A percentile compares a stretch with the other conserved stretches of the same genome.
Conservation (phyloP, 805 yeast species). For the Candida ponderosae region DNA sequence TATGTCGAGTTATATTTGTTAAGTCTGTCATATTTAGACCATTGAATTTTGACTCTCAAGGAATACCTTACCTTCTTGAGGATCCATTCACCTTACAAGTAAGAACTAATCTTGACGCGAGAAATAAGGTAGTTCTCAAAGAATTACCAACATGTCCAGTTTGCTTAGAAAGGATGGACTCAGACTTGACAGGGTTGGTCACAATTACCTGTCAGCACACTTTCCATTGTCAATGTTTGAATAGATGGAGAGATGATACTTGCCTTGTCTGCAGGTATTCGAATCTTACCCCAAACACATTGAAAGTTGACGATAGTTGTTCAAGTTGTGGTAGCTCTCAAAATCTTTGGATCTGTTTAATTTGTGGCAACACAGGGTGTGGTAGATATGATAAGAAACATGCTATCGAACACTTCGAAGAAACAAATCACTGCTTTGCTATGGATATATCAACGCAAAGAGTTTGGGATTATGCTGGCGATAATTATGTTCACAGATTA, state of each 20-base stretch:
- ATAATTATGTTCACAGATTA: constrained; percentile 79
- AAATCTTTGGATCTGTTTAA: constrained; percentile 81
- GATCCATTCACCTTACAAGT: constrained; percentile 59
- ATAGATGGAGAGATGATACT: constrained; percentile 83
- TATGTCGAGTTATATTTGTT: constrained; percentile 71
- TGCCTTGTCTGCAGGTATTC: constrained; percentile 91
- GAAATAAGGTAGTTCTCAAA: constrained; percentile 21
- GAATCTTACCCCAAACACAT: constrained; percentile 22
- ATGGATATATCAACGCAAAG: constrained; percentile 82
- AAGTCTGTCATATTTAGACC: constrained; percentile 27
- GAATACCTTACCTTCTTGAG: constrained; percentile 59
- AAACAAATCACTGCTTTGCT: constrained; percentile 80
- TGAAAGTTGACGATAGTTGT: constrained; percentile 33
- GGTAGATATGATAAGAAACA: constrained; percentile 82
- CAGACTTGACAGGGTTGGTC: constrained; percentile 68
- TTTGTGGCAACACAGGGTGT: constrained; percentile 91
- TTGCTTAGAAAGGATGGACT: constrained; percentile 82
- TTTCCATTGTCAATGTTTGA: constrained; percentile 81
- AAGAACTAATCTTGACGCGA: constrained; percentile 7
- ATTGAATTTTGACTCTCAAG: constrained; percentile 9
- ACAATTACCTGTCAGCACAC: constrained; percentile 93
- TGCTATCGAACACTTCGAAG: constrained; percentile 73
- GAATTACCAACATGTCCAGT: constrained; percentile 93
- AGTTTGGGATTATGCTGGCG: constrained; percentile 94
- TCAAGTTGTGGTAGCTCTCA: constrained; percentile 47